Evolutionary conservation across 2,329 filamentous ascomycete genomes (phyloP), one percentile per base, ranked within the genome.

Genomic region (Seiridium cupressi): DNA sequence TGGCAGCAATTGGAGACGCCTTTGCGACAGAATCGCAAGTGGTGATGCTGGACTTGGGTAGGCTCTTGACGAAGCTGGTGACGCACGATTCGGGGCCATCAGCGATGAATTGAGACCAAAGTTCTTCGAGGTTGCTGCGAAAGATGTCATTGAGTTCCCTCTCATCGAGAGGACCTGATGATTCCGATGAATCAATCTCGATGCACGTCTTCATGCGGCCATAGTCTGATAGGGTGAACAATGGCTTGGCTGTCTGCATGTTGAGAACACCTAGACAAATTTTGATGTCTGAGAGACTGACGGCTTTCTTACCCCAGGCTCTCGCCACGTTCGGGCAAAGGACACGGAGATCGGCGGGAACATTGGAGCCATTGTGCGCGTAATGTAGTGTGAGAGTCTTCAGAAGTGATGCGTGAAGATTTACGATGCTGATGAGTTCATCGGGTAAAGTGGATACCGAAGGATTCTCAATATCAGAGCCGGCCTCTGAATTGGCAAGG

Each of bases 251-350:
- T 63, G 38, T 38, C 62, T 76, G 77, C 62, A 75, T 73, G 51
- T 78, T 76, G 67, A 88, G 80, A n/a, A 92, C 75, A 54, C 88
- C 89, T 31, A 93, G 73, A 63, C 88, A 84, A 62, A 84, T 81
- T 62, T 86, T 85, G 53, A 93, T 77, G 67, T 93, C 90, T 46
- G 86, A 84, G 0, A 84, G 75, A 0, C 80, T 83, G 13, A 92
- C 88, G 60, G 81, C 81, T 38, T 89, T 82, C 75, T 90, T 92
- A 61, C 89, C 88, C 90, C 90, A 93, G 44, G 88, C 78, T 64
- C 86, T 83, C 10, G 89, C 84, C 46, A 91, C 79, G 60, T 86
- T 81, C 8, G 85, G 85, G 40, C 84, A 80, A 42, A 93, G 79
- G 36, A 80, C 76, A 42, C 81, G 78, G 49, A 92, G 72, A 67